Evolutionary conservation across 2,329 filamentous ascomycete genomes (phyloP).

Genomic region (Fusarium camptoceras): DNA sequence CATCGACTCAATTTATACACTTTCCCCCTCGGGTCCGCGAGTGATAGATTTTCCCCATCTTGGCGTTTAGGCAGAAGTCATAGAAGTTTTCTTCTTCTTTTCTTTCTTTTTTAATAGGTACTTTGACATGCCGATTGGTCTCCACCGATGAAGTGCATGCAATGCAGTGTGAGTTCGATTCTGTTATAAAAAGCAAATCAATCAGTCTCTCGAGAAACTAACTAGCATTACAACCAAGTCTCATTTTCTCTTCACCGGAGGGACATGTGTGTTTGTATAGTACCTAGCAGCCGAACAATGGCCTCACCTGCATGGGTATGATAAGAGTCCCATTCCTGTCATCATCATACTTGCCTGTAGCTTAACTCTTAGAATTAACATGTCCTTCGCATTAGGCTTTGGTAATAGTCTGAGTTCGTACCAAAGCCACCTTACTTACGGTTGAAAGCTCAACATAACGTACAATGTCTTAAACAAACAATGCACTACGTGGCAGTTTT

Average conservation of each 20-base stretch:
- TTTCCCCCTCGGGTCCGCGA: background rate
- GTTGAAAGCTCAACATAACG: background rate
- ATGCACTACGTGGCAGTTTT: slow-evolving; percentile 11
- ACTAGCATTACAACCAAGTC: background rate
- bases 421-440: background rate
- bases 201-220: background rate
- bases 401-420: background rate
- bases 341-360: background rate
- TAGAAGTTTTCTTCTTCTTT: background rate
- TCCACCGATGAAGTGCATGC: background rate
- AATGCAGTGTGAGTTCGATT: background rate
- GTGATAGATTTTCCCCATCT: background rate
- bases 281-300: background rate
- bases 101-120: background rate
- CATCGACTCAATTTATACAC: background rate
- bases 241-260: background rate
- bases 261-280: background rate
- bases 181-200: background rate
- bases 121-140: background rate
- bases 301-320: background rate
- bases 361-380: background rate
- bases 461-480: background rate
- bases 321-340: background rate
- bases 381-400: background rate
- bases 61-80: background rate